phyloP scores from a whole-genome alignment of 352 stramenopile species.

The Synura sp. region DNA sequence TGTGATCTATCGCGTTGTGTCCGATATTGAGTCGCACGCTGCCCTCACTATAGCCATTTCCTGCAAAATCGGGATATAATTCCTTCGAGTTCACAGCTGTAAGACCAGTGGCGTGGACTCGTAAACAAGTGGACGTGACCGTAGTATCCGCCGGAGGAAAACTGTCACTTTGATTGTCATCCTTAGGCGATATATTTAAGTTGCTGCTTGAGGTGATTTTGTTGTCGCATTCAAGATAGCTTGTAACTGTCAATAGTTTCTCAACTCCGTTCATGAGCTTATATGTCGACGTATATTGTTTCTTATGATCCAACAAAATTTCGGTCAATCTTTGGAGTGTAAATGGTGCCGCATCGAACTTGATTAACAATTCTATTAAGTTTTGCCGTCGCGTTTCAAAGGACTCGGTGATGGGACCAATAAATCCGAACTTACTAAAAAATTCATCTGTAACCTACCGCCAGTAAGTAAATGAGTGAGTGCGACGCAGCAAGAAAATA shows the following conservation, averaged over 20 bases:
- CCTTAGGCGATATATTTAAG: too few relatives aligned
- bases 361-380: not conserved
- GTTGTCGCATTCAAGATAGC: too few relatives aligned
- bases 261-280: not conserved
- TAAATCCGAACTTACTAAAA: not conserved
- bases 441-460: not conserved
- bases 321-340: not conserved
- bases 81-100: too few relatives aligned
- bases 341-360: not conserved
- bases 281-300: not conserved
- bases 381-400: not conserved
- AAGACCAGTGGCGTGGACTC: too few relatives aligned
- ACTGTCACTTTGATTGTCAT: too few relatives aligned
- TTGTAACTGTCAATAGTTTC: not conserved
- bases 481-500: not conserved
- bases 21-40: too few relatives aligned
- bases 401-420: not conserved
- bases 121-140: too few relatives aligned
- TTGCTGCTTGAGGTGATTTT: too few relatives aligned
- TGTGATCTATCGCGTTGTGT: too few relatives aligned
- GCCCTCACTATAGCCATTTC: too few relatives aligned
- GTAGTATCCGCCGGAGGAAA: too few relatives aligned
- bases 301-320: not conserved
- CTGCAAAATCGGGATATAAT: too few relatives aligned
- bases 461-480: not conserved